Conservation (phyloP, 2,329 filamentous ascomycete species). For the Beauveria caledonica region DNA sequence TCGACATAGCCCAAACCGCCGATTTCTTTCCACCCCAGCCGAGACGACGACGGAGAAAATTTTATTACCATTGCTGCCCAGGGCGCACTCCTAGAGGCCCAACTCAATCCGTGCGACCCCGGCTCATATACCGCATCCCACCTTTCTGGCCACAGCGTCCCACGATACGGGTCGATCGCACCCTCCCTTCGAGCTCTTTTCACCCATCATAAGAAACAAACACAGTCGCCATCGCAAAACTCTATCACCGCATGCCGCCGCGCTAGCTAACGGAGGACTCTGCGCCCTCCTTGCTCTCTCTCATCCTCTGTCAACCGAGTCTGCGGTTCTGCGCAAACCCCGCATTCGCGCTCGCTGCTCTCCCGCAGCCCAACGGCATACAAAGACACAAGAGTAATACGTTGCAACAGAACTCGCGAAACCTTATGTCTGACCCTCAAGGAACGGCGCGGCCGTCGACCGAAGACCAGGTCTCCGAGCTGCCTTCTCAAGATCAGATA, state of each 20-base stretch:
- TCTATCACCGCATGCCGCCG: constrained; percentile 7
- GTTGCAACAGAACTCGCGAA: not conserved
- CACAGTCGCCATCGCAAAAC: not conserved
- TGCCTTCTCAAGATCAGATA: not conserved
- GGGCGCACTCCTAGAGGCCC: not conserved
- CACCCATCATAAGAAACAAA: not conserved
- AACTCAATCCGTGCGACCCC: not conserved
- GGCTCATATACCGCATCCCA: not conserved
- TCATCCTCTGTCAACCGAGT: not conserved
- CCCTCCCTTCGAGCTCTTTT: not conserved
- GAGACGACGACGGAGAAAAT: not conserved
- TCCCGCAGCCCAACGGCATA: not conserved
- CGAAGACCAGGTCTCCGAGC: not conserved
- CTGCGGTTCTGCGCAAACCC: not conserved
- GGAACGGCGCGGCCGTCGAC: not conserved
- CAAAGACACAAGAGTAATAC: not conserved
- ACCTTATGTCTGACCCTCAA: not conserved
- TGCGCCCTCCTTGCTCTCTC: constrained; percentile 5
- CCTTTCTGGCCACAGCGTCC: not conserved
- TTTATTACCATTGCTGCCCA: not conserved
- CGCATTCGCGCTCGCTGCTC: not conserved
- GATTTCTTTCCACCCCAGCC: not conserved
- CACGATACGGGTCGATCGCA: not conserved
- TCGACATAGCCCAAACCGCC: not conserved
- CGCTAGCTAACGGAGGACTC: constrained; percentile 9